Base-by-base conservation (phyloP, 2,329 filamentous ascomycete genomes). In the Microascus cirrosus region DNA sequence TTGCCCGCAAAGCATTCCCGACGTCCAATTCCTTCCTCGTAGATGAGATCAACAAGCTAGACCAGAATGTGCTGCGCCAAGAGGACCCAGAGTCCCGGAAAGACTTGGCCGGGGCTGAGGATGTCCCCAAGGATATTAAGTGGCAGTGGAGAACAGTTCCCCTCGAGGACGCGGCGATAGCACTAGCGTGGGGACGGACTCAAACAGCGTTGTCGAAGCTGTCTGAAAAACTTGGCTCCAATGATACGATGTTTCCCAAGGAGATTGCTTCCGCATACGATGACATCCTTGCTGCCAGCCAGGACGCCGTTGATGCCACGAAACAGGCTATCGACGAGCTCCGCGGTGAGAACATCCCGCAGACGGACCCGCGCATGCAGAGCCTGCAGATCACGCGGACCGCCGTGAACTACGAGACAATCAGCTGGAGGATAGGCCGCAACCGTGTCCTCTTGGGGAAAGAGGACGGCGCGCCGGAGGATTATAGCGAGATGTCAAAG, bases 321-420 rank as follows among this genome's bases (percentile, higher is more conserved):
- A 95, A 96, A 71, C 85, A 88, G 64, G 91, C 91, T 12, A 95
- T 96, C 60, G 93, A 97, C 63, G 94, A 97, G 69, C 77, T 96
- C 59, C 82, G 83, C 55, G 85, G 82, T 60, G 94, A 99, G 69
- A 89, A 90, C 1, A 83, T 96, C 15, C 82, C 89, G 24, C 89
- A 90, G 68, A 85, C 90, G 59, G 93, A 99, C 67, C 74, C 83
- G 39, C 84, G 90, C 59, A 91, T 99, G 85, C 94, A 99, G 72
- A 86, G 91, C 64, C 76, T 99, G 53, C 92, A 96, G 63, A 87
- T 99, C 59, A 95, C 92, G 3, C 87, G 89, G 61, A 95, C 95
- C 0, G 91, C 93, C 1, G 90, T 97, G 59, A 95, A 94, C 71
- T 97, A 95, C 70, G 89, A 90, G 63, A 84, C 96, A 71, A 87